phyloP scores from a whole-genome alignment of 2,329 filamentous ascomycete species.

The Aschersonia sp. region DNA sequence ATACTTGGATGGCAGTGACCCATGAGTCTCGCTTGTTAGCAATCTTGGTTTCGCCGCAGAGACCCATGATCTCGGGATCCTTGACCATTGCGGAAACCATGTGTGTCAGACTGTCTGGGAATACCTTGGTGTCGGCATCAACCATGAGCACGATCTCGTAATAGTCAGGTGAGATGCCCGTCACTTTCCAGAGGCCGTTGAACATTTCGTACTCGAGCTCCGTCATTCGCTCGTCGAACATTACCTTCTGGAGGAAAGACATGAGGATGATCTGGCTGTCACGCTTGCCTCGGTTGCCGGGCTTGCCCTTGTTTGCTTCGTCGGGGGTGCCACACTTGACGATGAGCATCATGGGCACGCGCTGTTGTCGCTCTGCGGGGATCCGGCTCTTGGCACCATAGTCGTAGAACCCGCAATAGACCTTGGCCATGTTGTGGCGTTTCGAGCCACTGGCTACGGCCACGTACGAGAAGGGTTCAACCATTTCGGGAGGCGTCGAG shows the following conservation, averaged over 20 bases:
- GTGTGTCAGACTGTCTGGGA: slow-evolving; percentile 94
- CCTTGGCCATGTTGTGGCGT: slow-evolving; percentile 98
- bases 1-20: slow-evolving; percentile 97
- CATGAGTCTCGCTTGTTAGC: slow-evolving; percentile 92
- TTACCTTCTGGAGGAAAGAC: slow-evolving; percentile 98
- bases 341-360: slow-evolving; percentile 92
- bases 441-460: slow-evolving; percentile 92
- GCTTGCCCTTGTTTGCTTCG: slow-evolving; percentile 68
- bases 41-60: slow-evolving; percentile 98
- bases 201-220: slow-evolving; percentile 99
- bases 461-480: slow-evolving; percentile 86
- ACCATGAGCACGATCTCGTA: slow-evolving; percentile 99
- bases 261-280: slow-evolving; percentile 98
- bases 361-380: slow-evolving; percentile 76
- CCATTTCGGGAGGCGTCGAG: slow-evolving; percentile 63
- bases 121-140: slow-evolving; percentile 97
- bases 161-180: slow-evolving; percentile 93
- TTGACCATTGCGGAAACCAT: slow-evolving; percentile 99
- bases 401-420: slow-evolving; percentile 96
- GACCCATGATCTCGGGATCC: slow-evolving; percentile 96
- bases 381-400: slow-evolving; percentile 74
- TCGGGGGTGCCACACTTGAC: slow-evolving; percentile 92
- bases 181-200: slow-evolving; percentile 97
- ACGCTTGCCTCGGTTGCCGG: slow-evolving; percentile 94
- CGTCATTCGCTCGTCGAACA: slow-evolving; percentile 99